Evolutionary conservation across 1,284 basidiomycete genomes (phyloP).

Genomic region (Pseudozyma hubeiensis): DNA sequence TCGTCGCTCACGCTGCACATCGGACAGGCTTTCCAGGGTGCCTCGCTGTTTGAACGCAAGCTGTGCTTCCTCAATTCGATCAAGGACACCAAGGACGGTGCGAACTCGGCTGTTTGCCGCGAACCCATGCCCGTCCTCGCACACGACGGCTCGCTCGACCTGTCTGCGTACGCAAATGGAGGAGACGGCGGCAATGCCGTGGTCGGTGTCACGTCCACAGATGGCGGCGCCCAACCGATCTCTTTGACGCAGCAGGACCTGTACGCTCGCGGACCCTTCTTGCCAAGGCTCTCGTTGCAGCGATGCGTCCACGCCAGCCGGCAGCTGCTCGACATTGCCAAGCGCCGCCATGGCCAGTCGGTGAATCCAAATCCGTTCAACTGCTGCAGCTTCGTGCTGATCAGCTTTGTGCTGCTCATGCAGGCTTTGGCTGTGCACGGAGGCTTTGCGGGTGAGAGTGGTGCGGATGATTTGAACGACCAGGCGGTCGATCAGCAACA

Average conservation of each 20-base stretch:
- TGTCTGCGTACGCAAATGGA: constrained; percentile 12
- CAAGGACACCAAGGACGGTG: constrained; percentile 49
- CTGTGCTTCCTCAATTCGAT: constrained; percentile 65
- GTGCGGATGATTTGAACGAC: constrained; percentile 15
- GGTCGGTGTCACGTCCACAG: constrained; percentile 16
- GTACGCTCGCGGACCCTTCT: constrained; percentile 59
- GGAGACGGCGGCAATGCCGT: constrained; percentile 12
- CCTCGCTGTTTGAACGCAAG: constrained; percentile 63
- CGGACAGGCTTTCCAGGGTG: constrained; percentile 63
- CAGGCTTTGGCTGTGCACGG: constrained; percentile 58
- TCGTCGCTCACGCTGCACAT: constrained; percentile 62
- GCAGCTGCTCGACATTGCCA: constrained; percentile 59
- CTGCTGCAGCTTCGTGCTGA: constrained; percentile 63
- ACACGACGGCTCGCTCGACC: constrained; percentile 21
- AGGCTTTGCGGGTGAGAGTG: constrained; percentile 31
- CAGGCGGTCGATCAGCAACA: constrained; percentile 3
- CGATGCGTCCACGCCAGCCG: constrained; percentile 62
- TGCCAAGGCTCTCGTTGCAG: constrained; percentile 53
- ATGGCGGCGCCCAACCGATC: constrained; percentile 5
- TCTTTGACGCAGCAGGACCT: constrained; percentile 49
- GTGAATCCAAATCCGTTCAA: constrained; percentile 63
- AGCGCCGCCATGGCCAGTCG: constrained; percentile 41
- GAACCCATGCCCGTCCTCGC: constrained; percentile 57
- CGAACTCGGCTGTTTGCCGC: constrained; percentile 41
- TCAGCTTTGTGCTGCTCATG: constrained; percentile 63